A percentile compares a stretch with the other conserved stretches of the same genome.
These are phyloP conservation scores for Metroxylon sagu DNA, from an alignment of 176 grass and related monocot genomes.

Conservation along the genomic window DNA sequence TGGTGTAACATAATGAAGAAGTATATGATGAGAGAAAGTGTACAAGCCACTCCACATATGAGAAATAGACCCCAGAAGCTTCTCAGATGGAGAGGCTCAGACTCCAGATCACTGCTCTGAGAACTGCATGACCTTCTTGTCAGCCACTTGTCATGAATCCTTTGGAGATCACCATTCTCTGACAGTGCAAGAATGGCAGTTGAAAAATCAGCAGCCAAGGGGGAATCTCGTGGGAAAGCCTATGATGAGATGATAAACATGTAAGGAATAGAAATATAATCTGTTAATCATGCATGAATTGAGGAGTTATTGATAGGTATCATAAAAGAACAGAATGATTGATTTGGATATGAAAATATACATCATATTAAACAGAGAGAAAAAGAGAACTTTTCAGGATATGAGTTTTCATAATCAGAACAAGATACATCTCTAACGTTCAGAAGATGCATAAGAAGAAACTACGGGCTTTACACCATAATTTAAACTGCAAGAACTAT, in stretches of 20 bases:
- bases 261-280: too few relatives aligned
- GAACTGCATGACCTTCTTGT: slow-evolving; percentile 12
- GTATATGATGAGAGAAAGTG: slow-evolving; percentile 48
- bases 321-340: too few relatives aligned
- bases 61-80: slow-evolving; percentile 75
- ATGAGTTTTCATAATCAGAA: too few relatives aligned
- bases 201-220: slow-evolving; percentile 58
- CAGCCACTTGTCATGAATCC: slow-evolving; percentile 78
- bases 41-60: slow-evolving; percentile 59
- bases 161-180: slow-evolving; percentile 77
- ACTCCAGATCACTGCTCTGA: slow-evolving; percentile 15
- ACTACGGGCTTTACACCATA: too few relatives aligned
- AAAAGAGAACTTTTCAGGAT: too few relatives aligned
- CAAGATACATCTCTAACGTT: too few relatives aligned
- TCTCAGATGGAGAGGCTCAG: slow-evolving; percentile 39
- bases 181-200: slow-evolving; percentile 73
- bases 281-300: too few relatives aligned
- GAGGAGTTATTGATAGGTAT: too few relatives aligned
- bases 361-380: too few relatives aligned
- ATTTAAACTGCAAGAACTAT: too few relatives aligned
- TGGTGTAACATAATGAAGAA: slow-evolving; percentile 29
- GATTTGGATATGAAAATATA: too few relatives aligned
- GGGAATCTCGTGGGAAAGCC: slow-evolving; percentile 67
- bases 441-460: too few relatives aligned
- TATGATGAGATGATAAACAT: slow-evolving; percentile 14